Base-by-base conservation (phyloP, 2,329 filamentous ascomycete genomes). In the Colletotrichum filicis region DNA sequence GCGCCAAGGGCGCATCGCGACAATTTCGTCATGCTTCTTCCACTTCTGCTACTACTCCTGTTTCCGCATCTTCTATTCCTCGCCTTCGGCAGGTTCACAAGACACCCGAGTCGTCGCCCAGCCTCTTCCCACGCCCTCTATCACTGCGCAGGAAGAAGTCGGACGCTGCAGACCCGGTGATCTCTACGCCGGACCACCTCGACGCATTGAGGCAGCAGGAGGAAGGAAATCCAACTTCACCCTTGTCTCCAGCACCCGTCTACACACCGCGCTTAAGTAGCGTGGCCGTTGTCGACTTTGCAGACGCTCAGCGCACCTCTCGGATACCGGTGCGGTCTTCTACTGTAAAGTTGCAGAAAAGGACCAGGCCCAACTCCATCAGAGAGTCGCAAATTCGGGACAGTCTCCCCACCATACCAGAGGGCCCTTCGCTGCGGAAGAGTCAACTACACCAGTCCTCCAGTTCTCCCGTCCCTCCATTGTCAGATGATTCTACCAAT, bases 341-440 rank as follows among this genome's bases (percentile, higher is more conserved):
- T 14, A 85, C 85, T 82, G 86, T 88, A 83, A 89, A 88, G 86
- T 82, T 89, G 80, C 87, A 87, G 81, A 84, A 82, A 79, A 86
- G 81, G 77, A 57, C 11, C 9, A 66, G 76, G 70, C 76, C 78
- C n/a, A 74, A 75, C 24, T 76, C 79, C 49, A 76, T 77, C 66
- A 67, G 76, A 64, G 77, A 82, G 63, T 79, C 78, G 67, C 79
- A 83, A 60, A 78, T 86, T 58, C 76, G 79, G 56, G 78, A 82
- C 28, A 80, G 79, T 75, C 81, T 91, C 66, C 88, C 89, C 26
- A 80, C 78, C 58, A 86, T 91, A 74, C 88, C 88, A 5, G 85
- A 88, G 74, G 87, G 88, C 2, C 83, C 84, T 16, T 88, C 86
- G 16, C 80, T 82, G 28, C 82, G 85, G 78, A 84, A 79, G 79